phyloP scores from a whole-genome alignment of 495 filamentous ascomycete genomes.

The Hyaloscypha variabilis region DNA sequence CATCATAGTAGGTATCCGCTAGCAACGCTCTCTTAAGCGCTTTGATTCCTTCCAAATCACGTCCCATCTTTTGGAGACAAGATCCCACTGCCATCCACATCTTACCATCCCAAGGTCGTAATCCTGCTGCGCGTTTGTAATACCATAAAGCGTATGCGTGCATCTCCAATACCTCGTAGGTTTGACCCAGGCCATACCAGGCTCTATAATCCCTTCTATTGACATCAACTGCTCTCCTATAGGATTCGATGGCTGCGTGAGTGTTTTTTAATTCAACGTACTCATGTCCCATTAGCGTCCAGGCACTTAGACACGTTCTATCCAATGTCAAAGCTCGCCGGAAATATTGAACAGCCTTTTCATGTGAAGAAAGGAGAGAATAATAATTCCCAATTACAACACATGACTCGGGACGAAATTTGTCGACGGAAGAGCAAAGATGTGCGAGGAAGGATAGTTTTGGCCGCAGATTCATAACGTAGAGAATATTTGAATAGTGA shows the following conservation, averaged over 20 bases:
- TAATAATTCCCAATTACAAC: constrained; percentile 98
- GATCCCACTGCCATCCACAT: constrained; percentile 98
- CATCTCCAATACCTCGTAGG: constrained; percentile 98
- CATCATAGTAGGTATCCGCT: constrained; percentile 79
- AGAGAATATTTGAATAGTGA: constrained; percentile 95
- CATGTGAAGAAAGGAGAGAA: constrained; percentile 87
- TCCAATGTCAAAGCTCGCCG: constrained; percentile 94
- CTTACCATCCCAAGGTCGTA: constrained; percentile 90
- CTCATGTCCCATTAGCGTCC: constrained; percentile 99
- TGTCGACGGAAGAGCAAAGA: constrained; percentile 84
- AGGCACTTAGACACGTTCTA: constrained; percentile 87
- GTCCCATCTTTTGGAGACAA: constrained; percentile 86
- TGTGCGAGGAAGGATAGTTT: constrained; percentile 93
- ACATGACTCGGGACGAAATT: constrained; percentile 96
- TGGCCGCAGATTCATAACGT: constrained; percentile 83
- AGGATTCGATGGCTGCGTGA: constrained; percentile 96
- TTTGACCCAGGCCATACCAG: constrained; percentile 97
- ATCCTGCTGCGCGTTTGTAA: constrained; percentile 90
- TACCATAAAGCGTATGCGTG: constrained; percentile 96
- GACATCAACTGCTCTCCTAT: constrained; percentile 92
- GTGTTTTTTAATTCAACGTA: constrained; percentile 99
- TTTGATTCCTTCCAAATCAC: constrained; percentile 84
- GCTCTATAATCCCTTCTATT: constrained; percentile 97
- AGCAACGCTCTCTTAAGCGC: constrained; percentile 90
- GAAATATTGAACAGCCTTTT: constrained; percentile 98